Evolutionary conservation across 495 filamentous ascomycete species (phyloP), one percentile per base, ranked within the genome.

Genomic region (Penicillium cataractarum): DNA sequence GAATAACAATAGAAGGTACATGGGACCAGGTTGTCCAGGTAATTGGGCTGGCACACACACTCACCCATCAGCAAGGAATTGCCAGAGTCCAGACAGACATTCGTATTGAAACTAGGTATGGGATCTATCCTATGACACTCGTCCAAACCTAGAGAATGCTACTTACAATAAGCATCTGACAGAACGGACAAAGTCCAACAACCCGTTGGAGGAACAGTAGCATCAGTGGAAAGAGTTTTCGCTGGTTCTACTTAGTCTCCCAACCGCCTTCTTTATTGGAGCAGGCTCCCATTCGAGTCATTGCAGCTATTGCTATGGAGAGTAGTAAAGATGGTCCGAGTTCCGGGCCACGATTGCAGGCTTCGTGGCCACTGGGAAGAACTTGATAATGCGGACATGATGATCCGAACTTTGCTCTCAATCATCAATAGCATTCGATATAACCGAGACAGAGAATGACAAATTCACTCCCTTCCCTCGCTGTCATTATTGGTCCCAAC

Each of bases 61-160:
- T 93, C 55, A 80, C 96, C 44, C 92, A 97, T 67, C 77, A 86
- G 65, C 84, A 84, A 27, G 91, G 91, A 29, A 85, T 90, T 46
- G 77, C 88, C 54, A 75, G 93, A 26, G 86, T 96, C 22, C 92
- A 97, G 75, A 90, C 86, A 4, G 91, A 93, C 65, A 92, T 97
- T 73, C 79, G 91, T 15, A 85, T 92, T 24, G 90, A 89, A 3
- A 89, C 89, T 27, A 87, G 90, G 90, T 92, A 74, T 68, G 9
- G 79, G 8, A 15, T 55, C 15, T 26, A 13, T 33, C 19, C 12
- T 31, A 17, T 2, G 46, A 50, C 44, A 10, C 40, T 27, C 24
- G 46, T 5, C 50, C 6, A 37, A 35, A 37, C 31, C 10, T 13
- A 39, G 42, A 15, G 33, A 8, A 13, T 21, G n/a, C 31, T 46